phyloP scores from a whole-genome alignment of 2,329 filamentous ascomycete species.

The Aspergillus aculeatus region DNA sequence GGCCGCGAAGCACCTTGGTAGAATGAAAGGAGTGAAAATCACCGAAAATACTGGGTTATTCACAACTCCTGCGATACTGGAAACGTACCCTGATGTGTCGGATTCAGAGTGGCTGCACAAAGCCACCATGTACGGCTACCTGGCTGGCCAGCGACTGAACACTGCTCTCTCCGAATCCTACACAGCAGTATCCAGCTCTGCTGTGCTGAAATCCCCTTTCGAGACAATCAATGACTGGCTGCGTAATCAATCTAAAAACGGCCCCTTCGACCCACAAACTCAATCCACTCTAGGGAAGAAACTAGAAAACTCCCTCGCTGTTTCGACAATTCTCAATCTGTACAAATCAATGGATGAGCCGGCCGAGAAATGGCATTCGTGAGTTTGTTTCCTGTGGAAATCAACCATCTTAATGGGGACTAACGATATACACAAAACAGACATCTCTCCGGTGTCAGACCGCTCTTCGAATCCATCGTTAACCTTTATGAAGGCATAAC shows the following conservation, averaged over 20 bases:
- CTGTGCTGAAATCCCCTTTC: constrained; percentile 31
- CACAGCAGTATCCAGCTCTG: constrained; percentile 29
- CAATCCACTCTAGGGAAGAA: constrained; percentile 38
- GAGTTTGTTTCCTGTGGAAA: constrained; percentile 12
- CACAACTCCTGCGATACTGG: constrained; percentile 50
- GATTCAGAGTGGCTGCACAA: constrained; percentile 60
- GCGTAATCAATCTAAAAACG: constrained; percentile 16
- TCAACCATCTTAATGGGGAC: background rate
- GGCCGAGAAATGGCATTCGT: constrained; percentile 57
- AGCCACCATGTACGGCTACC: constrained; percentile 61
- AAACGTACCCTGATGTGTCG: constrained; percentile 41
- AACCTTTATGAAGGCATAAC: constrained; percentile 24
- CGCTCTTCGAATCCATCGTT: constrained; percentile 52
- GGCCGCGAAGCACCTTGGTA: constrained; percentile 41
- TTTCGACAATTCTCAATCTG: constrained; percentile 60
- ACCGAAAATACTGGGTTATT: constrained; percentile 24
- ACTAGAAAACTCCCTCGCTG: constrained; percentile 59
- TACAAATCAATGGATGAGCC: constrained; percentile 64
- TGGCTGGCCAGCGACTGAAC: constrained; percentile 53
- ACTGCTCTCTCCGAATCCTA: constrained; percentile 36
- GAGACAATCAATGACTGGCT: constrained; percentile 29
- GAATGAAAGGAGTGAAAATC: constrained; percentile 31
- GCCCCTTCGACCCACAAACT: constrained; percentile 1
- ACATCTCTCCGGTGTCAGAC: constrained; percentile 60
- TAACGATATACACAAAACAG: constrained; percentile 24